Evolutionary conservation across 371 early-diverging fungal genomes (phyloP).

Genomic region (Batkoa obscura): DNA sequence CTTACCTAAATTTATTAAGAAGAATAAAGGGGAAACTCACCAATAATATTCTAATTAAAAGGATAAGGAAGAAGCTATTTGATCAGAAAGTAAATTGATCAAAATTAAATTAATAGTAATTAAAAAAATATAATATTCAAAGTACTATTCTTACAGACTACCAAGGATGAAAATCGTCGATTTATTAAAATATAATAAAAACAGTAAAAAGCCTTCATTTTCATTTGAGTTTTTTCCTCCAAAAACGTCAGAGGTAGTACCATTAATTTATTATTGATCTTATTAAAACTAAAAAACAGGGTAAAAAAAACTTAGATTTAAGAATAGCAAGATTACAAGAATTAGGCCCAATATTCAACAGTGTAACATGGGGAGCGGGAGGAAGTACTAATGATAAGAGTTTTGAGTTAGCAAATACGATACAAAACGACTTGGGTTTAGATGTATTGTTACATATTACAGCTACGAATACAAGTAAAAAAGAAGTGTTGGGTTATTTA

Average conservation of each 20-base stretch:
- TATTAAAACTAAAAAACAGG: slow-evolving; percentile 17
- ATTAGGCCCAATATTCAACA: slow-evolving; percentile 71
- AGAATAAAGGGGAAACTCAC: too few relatives aligned
- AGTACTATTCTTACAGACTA: too few relatives aligned
- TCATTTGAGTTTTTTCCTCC: slow-evolving; percentile 97
- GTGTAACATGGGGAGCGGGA: slow-evolving; percentile 95
- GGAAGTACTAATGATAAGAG: slow-evolving; percentile 78
- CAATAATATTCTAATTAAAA: too few relatives aligned
- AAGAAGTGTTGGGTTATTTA: not conserved
- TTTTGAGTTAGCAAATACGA: slow-evolving; percentile 56
- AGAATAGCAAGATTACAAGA: slow-evolving; percentile 77
- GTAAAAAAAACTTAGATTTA: slow-evolving; percentile 75
- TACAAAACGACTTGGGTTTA: slow-evolving; percentile 67
- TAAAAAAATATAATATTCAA: too few relatives aligned
- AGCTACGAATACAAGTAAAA: slow-evolving; percentile 71
- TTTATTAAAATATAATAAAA: too few relatives aligned
- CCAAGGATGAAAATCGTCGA: too few relatives aligned
- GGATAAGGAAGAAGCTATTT: too few relatives aligned
- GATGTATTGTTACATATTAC: slow-evolving; percentile 91
- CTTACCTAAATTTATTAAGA: too few relatives aligned
- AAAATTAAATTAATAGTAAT: too few relatives aligned
- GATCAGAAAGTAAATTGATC: too few relatives aligned
- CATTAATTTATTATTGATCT: not conserved
- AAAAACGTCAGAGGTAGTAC: slow-evolving; percentile 69
- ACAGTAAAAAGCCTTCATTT: too few relatives aligned